phyloP scores from a whole-genome alignment of 805 yeast species.

The Priceomyces carsonii region DNA sequence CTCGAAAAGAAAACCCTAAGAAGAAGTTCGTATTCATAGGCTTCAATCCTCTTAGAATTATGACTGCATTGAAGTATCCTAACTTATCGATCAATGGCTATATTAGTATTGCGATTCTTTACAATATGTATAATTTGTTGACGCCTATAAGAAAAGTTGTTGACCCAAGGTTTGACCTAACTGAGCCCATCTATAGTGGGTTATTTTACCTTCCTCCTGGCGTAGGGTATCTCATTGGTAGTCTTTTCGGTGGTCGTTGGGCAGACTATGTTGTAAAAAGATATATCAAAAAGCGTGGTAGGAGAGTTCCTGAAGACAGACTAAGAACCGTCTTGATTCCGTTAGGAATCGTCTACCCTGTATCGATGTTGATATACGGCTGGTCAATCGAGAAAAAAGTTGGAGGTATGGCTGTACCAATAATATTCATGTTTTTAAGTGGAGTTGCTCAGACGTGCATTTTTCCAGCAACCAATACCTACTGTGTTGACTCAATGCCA shows the following conservation, averaged over 20 bases:
- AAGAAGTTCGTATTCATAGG: slow-evolving; percentile 41
- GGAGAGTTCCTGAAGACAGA: slow-evolving; percentile 55
- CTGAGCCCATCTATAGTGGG: slow-evolving; percentile 50
- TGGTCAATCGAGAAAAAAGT: slow-evolving; percentile 50
- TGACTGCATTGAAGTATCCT: slow-evolving; percentile 41
- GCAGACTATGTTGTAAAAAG: slow-evolving; percentile 50
- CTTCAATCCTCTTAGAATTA: slow-evolving; percentile 49
- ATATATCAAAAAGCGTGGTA: slow-evolving; percentile 42
- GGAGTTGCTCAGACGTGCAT: slow-evolving; percentile 53
- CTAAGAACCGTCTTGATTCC: slow-evolving; percentile 22
- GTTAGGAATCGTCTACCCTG: slow-evolving; percentile 47
- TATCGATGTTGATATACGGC: slow-evolving; percentile 49
- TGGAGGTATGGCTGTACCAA: slow-evolving; percentile 59
- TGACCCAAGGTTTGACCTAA: slow-evolving; percentile 54
- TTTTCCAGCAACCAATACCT: slow-evolving; percentile 56
- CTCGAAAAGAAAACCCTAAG: slow-evolving; percentile 16
- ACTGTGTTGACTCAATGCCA: slow-evolving; percentile 61
- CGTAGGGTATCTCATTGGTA: slow-evolving; percentile 51
- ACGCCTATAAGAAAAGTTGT: slow-evolving; percentile 59
- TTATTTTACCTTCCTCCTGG: slow-evolving; percentile 61
- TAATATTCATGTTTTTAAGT: slow-evolving; percentile 46
- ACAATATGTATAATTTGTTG: slow-evolving; percentile 51
- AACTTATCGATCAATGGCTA: slow-evolving; percentile 46
- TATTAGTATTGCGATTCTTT: slow-evolving; percentile 41
- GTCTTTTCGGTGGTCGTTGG: slow-evolving; percentile 52